A percentile compares a stretch with the other conserved stretches of the same genome.
phyloP scores from a whole-genome alignment of 768 basidiomycete species.

The Neoboletus magnificus region DNA sequence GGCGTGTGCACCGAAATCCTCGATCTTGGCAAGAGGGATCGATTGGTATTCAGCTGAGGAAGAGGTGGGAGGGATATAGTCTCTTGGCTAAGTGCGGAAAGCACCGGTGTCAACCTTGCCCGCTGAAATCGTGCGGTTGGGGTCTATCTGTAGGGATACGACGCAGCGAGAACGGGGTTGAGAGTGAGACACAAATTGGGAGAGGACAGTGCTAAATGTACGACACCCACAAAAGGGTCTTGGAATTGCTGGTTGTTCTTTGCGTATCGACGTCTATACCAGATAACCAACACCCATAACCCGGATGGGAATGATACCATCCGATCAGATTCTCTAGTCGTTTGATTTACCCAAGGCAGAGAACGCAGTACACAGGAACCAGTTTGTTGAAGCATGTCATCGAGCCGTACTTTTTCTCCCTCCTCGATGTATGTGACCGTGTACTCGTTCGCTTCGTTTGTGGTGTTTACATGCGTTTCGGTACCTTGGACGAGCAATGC shows the following conservation, averaged over 20 bases:
- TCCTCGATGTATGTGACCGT: conserved; percentile 92
- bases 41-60: conserved; percentile 87
- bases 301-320: conserved; percentile 99
- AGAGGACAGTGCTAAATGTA: conserved; percentile 37
- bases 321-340: conserved; percentile 85
- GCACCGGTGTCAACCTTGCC: conserved; percentile 99
- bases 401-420: conserved; percentile 63
- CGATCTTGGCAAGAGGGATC: conserved; percentile 94
- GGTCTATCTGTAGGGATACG: conserved; percentile 69
- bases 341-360: conserved; percentile 53
- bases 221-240: conserved; percentile 98
- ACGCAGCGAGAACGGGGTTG: not conserved
- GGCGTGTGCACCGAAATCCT: conserved; percentile 98
- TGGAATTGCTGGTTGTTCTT: conserved; percentile 89
- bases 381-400: not conserved
- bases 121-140: conserved; percentile 96
- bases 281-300: conserved; percentile 98
- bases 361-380: not conserved
- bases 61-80: conserved; percentile 77
- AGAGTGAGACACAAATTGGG: not conserved
- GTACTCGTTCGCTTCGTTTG: conserved; percentile 94
- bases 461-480: conserved; percentile 96
- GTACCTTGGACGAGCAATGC: conserved; percentile 97
- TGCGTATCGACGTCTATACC: conserved; percentile 99
- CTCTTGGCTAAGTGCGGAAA: conserved; percentile 96